Conservation (phyloP, 2,329 filamentous ascomycete genomes). For the Talaromyces amestolkiae region DNA sequence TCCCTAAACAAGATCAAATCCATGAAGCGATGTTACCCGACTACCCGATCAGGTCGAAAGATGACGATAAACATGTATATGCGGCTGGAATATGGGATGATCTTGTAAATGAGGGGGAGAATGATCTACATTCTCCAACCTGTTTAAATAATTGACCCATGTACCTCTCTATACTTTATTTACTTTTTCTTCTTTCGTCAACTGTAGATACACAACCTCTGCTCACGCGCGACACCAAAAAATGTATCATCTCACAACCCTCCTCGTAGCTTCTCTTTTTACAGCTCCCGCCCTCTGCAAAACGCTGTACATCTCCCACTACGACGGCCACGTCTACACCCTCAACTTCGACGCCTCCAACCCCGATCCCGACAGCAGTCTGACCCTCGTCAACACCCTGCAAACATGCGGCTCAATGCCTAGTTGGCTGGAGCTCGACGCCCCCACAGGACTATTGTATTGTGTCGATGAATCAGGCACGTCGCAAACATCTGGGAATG, state of each 20-base stretch:
- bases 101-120: not conserved
- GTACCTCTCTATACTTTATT: not conserved
- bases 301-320: slow-evolving; percentile 41
- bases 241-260: not conserved
- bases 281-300: slow-evolving; percentile 3
- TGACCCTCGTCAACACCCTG: slow-evolving; percentile 26
- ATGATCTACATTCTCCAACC: not conserved
- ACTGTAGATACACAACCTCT: not conserved
- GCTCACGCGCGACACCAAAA: not conserved
- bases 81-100: not conserved
- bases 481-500: slow-evolving; percentile 30
- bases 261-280: not conserved
- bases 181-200: not conserved
- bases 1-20: not conserved
- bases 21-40: not conserved
- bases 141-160: not conserved
- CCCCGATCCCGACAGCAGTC: slow-evolving; percentile 17
- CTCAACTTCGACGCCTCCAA: slow-evolving; percentile 25
- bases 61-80: not conserved
- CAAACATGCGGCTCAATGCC: slow-evolving; percentile 36
- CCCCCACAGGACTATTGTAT: slow-evolving; percentile 23
- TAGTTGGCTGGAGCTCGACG: slow-evolving; percentile 38
- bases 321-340: slow-evolving; percentile 36
- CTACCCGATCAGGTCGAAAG: not conserved
- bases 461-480: slow-evolving; percentile 37